Conservation (phyloP, 208 protist species). For the Leishmania braziliensis region DNA sequence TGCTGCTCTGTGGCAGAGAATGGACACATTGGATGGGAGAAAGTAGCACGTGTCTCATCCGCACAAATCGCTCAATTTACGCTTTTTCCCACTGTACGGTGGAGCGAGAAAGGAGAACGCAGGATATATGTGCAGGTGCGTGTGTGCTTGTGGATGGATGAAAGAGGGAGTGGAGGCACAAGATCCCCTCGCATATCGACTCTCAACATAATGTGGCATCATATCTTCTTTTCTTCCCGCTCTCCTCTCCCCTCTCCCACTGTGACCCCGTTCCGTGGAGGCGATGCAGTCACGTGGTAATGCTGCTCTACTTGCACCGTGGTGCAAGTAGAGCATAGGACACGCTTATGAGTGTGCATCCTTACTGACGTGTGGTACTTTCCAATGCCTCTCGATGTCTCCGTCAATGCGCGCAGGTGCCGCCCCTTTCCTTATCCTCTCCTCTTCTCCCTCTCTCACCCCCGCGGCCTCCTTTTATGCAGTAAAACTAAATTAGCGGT, state of each 20-base stretch:
- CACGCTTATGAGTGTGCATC: not conserved
- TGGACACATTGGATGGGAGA: not conserved
- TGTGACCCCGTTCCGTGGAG: too few relatives aligned
- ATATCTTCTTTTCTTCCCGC: not conserved
- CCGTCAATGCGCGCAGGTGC: not conserved
- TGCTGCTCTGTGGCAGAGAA: not conserved
- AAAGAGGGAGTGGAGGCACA: not conserved
- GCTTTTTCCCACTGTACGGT: not conserved
- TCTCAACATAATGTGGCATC: not conserved
- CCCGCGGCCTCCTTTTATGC: not conserved
- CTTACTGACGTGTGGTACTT: not conserved
- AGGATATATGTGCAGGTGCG: not conserved
- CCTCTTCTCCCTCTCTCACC: not conserved
- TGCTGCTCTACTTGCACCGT: not conserved
- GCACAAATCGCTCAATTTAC: not conserved
- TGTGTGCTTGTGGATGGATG: not conserved
- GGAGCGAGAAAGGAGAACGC: not conserved
- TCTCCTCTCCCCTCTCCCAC: not conserved
- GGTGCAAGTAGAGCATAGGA: not conserved
- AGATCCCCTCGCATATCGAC: not conserved
- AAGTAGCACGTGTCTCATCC: not conserved
- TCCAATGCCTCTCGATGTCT: not conserved
- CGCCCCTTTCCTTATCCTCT: not conserved
- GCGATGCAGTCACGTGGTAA: not conserved
- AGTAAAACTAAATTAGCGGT: not conserved